These are phyloP conservation scores for Penicillium corylophilum DNA, from an alignment of 2,329 filamentous ascomycete genomes.

Conservation along the genomic window DNA sequence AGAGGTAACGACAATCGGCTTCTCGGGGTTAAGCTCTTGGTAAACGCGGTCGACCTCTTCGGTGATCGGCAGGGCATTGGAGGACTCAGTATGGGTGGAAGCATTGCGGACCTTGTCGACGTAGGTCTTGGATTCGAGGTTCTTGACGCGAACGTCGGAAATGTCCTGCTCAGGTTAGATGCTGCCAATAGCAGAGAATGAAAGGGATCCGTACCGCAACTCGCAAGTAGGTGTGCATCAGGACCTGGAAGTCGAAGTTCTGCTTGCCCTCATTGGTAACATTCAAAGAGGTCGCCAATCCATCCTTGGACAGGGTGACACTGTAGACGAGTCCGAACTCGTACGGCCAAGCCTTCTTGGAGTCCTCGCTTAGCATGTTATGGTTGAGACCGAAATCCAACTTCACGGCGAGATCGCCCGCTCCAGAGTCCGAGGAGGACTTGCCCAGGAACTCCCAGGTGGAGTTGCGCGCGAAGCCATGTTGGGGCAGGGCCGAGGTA, in stretches of 20 bases:
- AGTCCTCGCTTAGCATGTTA: conserved; percentile 66
- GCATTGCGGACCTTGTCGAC: conserved; percentile 76
- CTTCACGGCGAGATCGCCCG: conserved; percentile 71
- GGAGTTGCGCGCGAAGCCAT: conserved; percentile 88
- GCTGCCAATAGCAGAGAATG: not conserved
- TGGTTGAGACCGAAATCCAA: conserved; percentile 90
- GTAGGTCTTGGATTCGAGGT: conserved; percentile 74
- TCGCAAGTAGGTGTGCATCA: conserved; percentile 87
- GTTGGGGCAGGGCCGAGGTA: conserved; percentile 80
- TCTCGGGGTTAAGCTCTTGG: conserved; percentile 58
- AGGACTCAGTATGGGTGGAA: conserved; percentile 63
- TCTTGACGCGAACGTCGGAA: conserved; percentile 66
- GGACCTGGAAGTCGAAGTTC: conserved; percentile 85
- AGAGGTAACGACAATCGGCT: conserved; percentile 35
- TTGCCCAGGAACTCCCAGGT: conserved; percentile 82
- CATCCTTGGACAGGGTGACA: conserved; percentile 74
- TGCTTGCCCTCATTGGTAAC: conserved; percentile 82
- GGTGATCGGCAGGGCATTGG: conserved; percentile 65
- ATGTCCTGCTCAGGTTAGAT: conserved; percentile 65
- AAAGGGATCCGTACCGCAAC: conserved; percentile 61
- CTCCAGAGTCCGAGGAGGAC: conserved; percentile 40
- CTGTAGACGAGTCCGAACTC: conserved; percentile 91
- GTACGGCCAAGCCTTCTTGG: conserved; percentile 74
- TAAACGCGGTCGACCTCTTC: conserved; percentile 89
- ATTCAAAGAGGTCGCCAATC: conserved; percentile 76